These are phyloP conservation scores for Drosera capensis DNA, from an alignment of 148 eudicot genomes.

Conservation along the genomic window DNA sequence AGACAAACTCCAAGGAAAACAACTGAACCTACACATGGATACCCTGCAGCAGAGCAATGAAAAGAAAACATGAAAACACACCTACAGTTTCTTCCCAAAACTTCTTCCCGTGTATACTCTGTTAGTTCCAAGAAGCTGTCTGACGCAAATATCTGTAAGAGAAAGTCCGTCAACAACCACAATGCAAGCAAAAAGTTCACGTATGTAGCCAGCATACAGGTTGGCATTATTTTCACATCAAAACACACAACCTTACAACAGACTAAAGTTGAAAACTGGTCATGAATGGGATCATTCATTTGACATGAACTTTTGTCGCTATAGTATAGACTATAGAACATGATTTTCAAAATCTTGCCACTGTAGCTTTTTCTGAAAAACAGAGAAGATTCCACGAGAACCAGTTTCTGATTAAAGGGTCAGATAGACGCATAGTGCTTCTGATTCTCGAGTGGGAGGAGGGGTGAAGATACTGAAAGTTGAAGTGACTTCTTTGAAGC, in stretches of 20 bases:
- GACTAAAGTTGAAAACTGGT: neutral
- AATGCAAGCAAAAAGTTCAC: neutral
- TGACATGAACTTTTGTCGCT: too few relatives aligned
- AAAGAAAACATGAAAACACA: constrained; percentile 17
- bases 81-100: constrained; percentile 95
- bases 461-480: too few relatives aligned
- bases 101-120: constrained; percentile 86
- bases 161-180: constrained; percentile 1
- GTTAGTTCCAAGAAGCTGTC: constrained; percentile 98
- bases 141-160: constrained; percentile 90
- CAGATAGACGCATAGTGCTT: too few relatives aligned
- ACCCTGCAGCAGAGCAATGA: neutral
- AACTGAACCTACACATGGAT: neutral
- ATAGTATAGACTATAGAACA: too few relatives aligned
- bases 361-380: too few relatives aligned
- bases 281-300: too few relatives aligned
- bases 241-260: neutral
- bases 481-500: too few relatives aligned
- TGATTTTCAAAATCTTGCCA: too few relatives aligned
- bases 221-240: too few relatives aligned
- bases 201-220: neutral
- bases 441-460: too few relatives aligned
- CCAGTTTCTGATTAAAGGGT: too few relatives aligned
- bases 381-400: too few relatives aligned
- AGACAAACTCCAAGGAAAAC: neutral